phyloP scores from a whole-genome alignment of 176 grass and related monocot genomes.

The Ananas comosus region DNA sequence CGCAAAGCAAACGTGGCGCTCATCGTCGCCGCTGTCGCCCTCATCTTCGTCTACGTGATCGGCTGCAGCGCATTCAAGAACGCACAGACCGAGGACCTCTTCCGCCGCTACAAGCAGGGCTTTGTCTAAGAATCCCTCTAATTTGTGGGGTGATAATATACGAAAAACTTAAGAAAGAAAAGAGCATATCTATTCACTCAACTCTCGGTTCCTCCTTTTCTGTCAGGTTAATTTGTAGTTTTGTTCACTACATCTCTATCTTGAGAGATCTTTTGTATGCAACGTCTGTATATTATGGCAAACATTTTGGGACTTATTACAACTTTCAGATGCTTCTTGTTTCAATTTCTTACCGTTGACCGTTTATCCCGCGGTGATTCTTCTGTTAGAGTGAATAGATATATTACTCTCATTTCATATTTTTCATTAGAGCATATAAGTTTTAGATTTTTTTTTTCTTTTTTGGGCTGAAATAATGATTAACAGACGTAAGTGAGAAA shows the following conservation, averaged over 20 bases:
- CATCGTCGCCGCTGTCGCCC: conserved; percentile 49
- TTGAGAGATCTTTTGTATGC: not conserved
- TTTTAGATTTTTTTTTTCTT: no score
- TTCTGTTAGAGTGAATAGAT: no score
- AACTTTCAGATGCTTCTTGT: no score
- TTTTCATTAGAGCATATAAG: no score
- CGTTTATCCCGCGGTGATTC: no score
- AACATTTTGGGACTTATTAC: not conserved
- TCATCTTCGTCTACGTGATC: conserved; percentile 75
- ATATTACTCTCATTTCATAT: no score
- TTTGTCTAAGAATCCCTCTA: conserved; percentile 6
- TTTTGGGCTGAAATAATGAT: no score
- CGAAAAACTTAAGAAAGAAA: not conserved
- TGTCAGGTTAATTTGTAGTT: not conserved
- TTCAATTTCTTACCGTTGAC: no score
- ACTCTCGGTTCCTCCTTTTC: not conserved
- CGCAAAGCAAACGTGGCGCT: conserved; percentile 59
- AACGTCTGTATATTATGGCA: not conserved
- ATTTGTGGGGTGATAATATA: not conserved
- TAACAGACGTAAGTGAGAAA: no score
- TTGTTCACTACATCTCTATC: not conserved
- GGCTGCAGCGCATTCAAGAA: conserved; percentile 94
- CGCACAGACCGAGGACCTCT: conserved; percentile 78
- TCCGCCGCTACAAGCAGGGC: conserved; percentile 75
- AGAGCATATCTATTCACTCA: not conserved